These are phyloP conservation scores for Botryotinia convoluta DNA, from an alignment of 2,329 filamentous ascomycete species.

Conservation along the genomic window DNA sequence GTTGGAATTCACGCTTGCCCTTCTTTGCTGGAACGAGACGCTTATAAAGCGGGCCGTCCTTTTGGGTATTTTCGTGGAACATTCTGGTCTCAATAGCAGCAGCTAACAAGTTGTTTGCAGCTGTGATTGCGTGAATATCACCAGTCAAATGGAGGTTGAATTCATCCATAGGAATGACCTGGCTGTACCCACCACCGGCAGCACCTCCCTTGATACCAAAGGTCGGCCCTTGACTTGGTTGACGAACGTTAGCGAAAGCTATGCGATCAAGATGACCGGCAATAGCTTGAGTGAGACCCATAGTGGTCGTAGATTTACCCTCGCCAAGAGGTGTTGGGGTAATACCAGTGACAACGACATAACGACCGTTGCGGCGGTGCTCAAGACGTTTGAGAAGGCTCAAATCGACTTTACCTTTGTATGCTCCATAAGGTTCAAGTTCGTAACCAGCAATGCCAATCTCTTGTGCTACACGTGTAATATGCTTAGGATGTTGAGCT, in stretches of 20 bases:
- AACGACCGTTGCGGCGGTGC: conserved; percentile 84
- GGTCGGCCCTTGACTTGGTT: conserved; percentile 94
- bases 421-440: conserved; percentile 88
- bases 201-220: conserved; percentile 99
- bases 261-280: conserved; percentile 84
- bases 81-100: conserved; percentile 97
- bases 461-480: conserved; percentile 80
- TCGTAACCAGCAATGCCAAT: conserved; percentile 85
- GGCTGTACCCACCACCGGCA: conserved; percentile 94
- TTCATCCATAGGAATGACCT: conserved; percentile 99
- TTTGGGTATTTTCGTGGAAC: conserved; percentile 96
- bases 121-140: conserved; percentile 95
- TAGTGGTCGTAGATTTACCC: conserved; percentile 96
- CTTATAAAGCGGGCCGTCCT: conserved; percentile 81
- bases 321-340: conserved; percentile 95
- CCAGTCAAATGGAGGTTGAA: conserved; percentile 98
- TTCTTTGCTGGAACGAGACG: conserved; percentile 88
- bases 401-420: conserved; percentile 94
- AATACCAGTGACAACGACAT: conserved; percentile 91
- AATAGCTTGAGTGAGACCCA: conserved; percentile 90
- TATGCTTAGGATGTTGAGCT: conserved; percentile 85
- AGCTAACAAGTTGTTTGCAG: conserved; percentile 93
- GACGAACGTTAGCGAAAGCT: conserved; percentile 93
- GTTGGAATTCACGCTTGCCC: conserved; percentile 80
- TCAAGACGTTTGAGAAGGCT: conserved; percentile 76